A percentile compares a stretch with the other conserved stretches of the same genome.
Evolutionary conservation across 768 basidiomycete genomes (phyloP).

Genomic region (Trametes cinnabarina): DNA sequence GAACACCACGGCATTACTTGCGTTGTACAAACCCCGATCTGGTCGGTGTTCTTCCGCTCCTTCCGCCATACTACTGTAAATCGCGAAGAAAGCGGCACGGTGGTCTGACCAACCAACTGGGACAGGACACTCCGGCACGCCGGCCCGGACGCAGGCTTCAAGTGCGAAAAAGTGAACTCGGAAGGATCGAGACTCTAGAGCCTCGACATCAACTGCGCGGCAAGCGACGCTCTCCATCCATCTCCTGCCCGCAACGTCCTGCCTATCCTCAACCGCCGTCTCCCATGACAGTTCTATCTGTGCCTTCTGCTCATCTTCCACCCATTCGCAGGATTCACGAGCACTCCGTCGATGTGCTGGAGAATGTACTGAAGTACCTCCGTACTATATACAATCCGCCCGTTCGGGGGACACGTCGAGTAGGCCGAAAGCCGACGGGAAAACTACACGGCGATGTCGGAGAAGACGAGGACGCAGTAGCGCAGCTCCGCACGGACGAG

Average conservation of each 20-base stretch:
- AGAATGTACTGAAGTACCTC: slow-evolving; percentile 49
- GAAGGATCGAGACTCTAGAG: background rate
- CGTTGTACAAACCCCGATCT: too few species aligned
- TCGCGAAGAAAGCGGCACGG: too few species aligned
- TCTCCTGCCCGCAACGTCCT: background rate
- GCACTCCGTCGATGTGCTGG: slow-evolving; percentile 37
- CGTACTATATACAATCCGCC: slow-evolving; percentile 56
- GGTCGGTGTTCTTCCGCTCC: too few species aligned
- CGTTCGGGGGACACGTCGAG: slow-evolving; percentile 56
- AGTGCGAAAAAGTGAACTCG: background rate
- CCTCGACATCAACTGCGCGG: background rate
- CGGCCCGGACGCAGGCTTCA: background rate
- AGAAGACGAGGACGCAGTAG: slow-evolving; percentile 17
- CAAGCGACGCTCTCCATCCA: background rate
- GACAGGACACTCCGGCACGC: too few species aligned
- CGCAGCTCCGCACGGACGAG: slow-evolving; percentile 47
- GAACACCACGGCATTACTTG: too few species aligned
- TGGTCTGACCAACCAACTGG: too few species aligned
- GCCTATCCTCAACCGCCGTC: background rate
- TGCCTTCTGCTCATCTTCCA: slow-evolving; percentile 56
- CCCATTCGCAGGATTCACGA: slow-evolving; percentile 45
- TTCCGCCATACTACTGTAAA: too few species aligned
- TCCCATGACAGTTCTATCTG: slow-evolving; percentile 18
- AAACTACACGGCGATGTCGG: background rate
- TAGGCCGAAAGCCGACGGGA: slow-evolving; percentile 19